Evolutionary conservation across 1,284 basidiomycete species (phyloP), one percentile per base, ranked within the genome.

Genomic region (Rhodotorula sp.): DNA sequence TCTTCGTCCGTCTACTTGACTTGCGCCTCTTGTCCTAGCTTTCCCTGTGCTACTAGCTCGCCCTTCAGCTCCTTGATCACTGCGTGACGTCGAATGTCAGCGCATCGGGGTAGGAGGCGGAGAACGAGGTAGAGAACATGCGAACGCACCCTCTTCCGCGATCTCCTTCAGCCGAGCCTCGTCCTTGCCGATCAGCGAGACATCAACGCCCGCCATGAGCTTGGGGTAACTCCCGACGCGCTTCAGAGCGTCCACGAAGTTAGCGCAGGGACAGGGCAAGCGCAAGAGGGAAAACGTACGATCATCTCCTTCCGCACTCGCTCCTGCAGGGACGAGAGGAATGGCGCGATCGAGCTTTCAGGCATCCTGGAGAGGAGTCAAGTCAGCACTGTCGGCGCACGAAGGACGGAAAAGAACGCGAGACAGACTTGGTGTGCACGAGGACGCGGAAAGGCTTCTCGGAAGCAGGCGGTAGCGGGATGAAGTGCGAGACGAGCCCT

Each of bases 281-380:
- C 34, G 22, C 26, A 18, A 11, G 22, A 37, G 40, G 30, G 9
- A 16, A 20, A 1, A 56, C 7, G 92, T 91, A 40, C 88, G 67
- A 98, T 87, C 20, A 87, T 88, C 68, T 90, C 88, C 5, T 84
- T 81, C 78, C 86, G 87, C 24, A 92, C 86, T 56, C 89, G 86
- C 28, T 85, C 84, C 76, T 92, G 89, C 0, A 98, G 84, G 22
- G 85, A 81, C 0, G 89, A 89, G 44, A 97, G 85, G 81, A 89
- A 95, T 0, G 94, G 93, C 4, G 92, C 90, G 67, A 97, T 96
- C 68, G 86, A 87, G 4, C 89, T 92, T 82, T 97, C 94, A 0
- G 91, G 88, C 52, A 87, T 83, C 40, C 91, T 92, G 70, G 74
- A 68, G 18, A 16, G 26, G 18, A 0, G 13, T 20, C 28, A 48